Evolutionary conservation across 78 protist genomes (phyloP).

Genomic region (Dictyostelium citrinum): DNA sequence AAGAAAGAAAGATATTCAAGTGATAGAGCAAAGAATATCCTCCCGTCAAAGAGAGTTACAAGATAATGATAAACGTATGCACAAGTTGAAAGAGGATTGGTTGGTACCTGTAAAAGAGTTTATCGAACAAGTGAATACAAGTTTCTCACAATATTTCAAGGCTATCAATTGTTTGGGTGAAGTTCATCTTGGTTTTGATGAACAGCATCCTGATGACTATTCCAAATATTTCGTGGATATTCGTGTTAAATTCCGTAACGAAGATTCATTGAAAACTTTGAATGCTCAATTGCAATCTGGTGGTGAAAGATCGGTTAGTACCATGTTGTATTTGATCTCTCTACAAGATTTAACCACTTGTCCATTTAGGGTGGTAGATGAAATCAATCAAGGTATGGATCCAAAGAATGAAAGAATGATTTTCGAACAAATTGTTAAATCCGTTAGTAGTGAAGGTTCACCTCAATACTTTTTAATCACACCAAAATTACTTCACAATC

Average conservation of each 20-base stretch:
- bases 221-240: slow-evolving; percentile 82
- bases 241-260: slow-evolving; percentile 83
- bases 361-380: slow-evolving; percentile 96
- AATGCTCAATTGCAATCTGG: slow-evolving; percentile 86
- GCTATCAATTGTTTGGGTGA: slow-evolving; percentile 83
- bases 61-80: not conserved
- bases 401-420: slow-evolving; percentile 90
- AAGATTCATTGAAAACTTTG: slow-evolving; percentile 59
- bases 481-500: slow-evolving; percentile 92
- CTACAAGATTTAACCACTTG: slow-evolving; percentile 85
- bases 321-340: slow-evolving; percentile 91
- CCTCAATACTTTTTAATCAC: slow-evolving; percentile 95
- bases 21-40: not conserved
- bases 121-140: slow-evolving; percentile 20
- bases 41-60: not conserved
- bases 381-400: slow-evolving; percentile 96
- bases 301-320: slow-evolving; percentile 94
- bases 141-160: slow-evolving; percentile 65
- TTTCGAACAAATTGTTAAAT: slow-evolving; percentile 81
- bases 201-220: slow-evolving; percentile 61
- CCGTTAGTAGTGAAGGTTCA: slow-evolving; percentile 36
- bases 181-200: slow-evolving; percentile 55
- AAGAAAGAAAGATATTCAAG: slow-evolving; percentile 56
- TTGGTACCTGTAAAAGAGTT: slow-evolving; percentile 12
- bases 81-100: slow-evolving; percentile 44